Percentiles rank a stretch among this genome's conserved stretches.
Conservation (phyloP, 139 green algal species). For the Coelastrella sp. region DNA sequence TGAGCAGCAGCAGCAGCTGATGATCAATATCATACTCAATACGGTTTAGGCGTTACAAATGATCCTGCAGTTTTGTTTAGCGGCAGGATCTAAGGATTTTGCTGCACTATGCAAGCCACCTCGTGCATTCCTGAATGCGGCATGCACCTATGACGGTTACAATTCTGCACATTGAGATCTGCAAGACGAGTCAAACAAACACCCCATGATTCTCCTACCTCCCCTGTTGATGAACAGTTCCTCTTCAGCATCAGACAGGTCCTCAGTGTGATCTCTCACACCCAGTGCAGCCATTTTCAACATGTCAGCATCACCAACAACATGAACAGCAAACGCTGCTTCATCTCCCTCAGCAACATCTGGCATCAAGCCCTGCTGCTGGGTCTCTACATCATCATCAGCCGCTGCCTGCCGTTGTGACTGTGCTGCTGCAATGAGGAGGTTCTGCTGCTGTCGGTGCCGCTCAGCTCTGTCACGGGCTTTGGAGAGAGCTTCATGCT, state of each 20-base stretch:
- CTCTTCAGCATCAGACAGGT: constrained; percentile 19
- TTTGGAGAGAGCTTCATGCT: neutral
- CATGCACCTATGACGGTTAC: no score
- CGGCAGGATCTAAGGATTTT: no score
- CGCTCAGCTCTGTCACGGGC: constrained; percentile 7
- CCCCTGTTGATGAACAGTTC: neutral
- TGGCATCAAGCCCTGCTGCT: constrained; percentile 19
- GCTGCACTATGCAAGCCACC: no score
- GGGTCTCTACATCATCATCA: constrained; percentile 1
- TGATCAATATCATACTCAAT: no score
- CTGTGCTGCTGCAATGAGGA: constrained; percentile 16
- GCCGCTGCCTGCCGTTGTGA: neutral
- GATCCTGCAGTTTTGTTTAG: no score
- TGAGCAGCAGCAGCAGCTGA: no score
- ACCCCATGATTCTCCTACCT: neutral
- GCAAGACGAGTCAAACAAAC: no score
- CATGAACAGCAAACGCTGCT: neutral
- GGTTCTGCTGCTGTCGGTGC: neutral
- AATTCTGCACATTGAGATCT: no score
- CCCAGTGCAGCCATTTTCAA: neutral
- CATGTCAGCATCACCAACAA: neutral
- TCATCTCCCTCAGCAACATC: constrained; percentile 27
- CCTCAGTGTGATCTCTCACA: neutral
- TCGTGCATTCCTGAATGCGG: no score
- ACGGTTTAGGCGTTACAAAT: no score